Evolutionary conservation across 768 basidiomycete species (phyloP).

Genomic region (Trametes gibbosa): DNA sequence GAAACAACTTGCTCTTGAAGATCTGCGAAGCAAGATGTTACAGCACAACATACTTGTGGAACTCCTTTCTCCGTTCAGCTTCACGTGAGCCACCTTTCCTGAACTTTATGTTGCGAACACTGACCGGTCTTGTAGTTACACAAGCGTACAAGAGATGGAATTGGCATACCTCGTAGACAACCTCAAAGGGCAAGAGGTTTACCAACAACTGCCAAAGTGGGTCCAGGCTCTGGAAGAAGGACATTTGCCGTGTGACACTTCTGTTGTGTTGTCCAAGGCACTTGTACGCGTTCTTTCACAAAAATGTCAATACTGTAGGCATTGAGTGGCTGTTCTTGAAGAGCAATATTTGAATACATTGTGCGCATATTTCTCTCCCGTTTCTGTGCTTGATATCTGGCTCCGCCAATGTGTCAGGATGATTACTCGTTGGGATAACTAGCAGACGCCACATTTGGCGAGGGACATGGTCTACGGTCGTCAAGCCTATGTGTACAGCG

Average conservation of each 20-base stretch:
- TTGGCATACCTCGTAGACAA: not conserved
- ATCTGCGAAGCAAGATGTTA: conserved; percentile 17
- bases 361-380: too few species aligned
- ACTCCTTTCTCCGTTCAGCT: conserved; percentile 22
- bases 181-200: not conserved
- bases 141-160: not conserved
- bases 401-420: too few species aligned
- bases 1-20: conserved; percentile 11
- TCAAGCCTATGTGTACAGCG: too few species aligned
- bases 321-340: too few species aligned
- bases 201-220: not conserved
- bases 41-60: conserved; percentile 22
- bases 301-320: too few species aligned
- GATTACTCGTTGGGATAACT: too few species aligned
- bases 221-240: not conserved
- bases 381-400: too few species aligned
- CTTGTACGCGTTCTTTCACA: too few species aligned
- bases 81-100: not conserved
- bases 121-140: not conserved
- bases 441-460: too few species aligned
- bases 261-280: not conserved
- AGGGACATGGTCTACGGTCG: too few species aligned
- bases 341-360: too few species aligned
- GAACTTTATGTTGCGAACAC: too few species aligned
- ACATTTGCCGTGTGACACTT: not conserved